Conservation (phyloP, 2,329 filamentous ascomycete genomes). For the Endocalyx cinctus region DNA sequence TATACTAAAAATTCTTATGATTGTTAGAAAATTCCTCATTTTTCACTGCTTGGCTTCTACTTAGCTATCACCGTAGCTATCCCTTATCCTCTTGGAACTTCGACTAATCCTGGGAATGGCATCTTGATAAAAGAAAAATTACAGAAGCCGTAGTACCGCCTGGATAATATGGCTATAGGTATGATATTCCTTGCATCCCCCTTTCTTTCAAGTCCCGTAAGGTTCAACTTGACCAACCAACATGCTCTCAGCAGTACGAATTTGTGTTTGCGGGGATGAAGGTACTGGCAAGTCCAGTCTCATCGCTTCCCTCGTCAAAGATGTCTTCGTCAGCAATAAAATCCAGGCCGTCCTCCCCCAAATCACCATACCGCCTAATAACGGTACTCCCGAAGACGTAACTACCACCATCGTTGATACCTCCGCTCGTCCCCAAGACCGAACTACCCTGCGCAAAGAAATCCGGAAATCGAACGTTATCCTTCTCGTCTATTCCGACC, state of each 20-base stretch:
- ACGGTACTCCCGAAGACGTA: slow-evolving; percentile 92
- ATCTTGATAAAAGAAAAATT: too few species aligned
- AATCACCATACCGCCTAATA: slow-evolving; percentile 89
- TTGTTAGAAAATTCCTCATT: too few species aligned
- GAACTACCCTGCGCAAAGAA: slow-evolving; percentile 84
- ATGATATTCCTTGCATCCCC: slow-evolving; percentile 3
- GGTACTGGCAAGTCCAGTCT: slow-evolving; percentile 90
- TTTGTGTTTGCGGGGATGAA: slow-evolving; percentile 96
- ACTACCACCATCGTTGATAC: slow-evolving; percentile 98
- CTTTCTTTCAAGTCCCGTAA: neutral
- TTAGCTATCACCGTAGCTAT: too few species aligned
- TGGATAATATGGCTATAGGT: slow-evolving; percentile 25
- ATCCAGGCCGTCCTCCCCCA: slow-evolving; percentile 92
- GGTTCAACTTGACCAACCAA: too few species aligned
- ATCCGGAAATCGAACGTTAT: slow-evolving; percentile 97
- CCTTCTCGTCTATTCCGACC: slow-evolving; percentile 92
- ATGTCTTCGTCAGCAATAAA: slow-evolving; percentile 92
- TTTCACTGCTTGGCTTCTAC: too few species aligned
- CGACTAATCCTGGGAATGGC: too few species aligned
- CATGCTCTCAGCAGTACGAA: slow-evolving; percentile 57
- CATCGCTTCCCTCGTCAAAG: slow-evolving; percentile 93
- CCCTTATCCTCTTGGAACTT: too few species aligned
- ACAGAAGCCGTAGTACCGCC: too few species aligned
- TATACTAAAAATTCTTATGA: too few species aligned
- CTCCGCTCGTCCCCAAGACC: slow-evolving; percentile 88